Evolutionary conservation across 2,329 filamentous ascomycete genomes (phyloP).

Genomic region (Botrytis byssoidea): DNA sequence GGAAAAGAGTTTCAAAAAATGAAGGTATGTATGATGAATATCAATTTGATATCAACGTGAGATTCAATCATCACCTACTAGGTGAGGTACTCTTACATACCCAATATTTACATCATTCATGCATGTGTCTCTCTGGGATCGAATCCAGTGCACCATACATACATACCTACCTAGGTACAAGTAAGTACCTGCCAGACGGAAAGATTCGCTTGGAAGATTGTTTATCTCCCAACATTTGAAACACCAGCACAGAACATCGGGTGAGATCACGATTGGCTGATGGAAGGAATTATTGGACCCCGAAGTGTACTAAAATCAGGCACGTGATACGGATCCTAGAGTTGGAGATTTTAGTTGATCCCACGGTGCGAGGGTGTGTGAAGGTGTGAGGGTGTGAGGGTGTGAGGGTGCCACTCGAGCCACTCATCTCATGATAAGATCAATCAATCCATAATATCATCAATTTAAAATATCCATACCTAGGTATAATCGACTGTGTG

Average conservation of each 20-base stretch:
- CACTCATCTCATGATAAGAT: slow-evolving; percentile 2
- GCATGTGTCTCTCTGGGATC: neutral
- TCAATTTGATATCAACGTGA: neutral
- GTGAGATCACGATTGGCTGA: neutral
- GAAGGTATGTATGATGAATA: neutral
- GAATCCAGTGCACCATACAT: neutral
- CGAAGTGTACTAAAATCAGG: neutral
- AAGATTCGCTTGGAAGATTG: slow-evolving; percentile 8
- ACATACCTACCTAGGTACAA: no score
- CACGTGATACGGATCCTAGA: slow-evolving; percentile 1
- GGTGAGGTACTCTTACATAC: neutral
- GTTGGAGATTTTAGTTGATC: neutral
- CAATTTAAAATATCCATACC: neutral
- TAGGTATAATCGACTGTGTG: neutral
- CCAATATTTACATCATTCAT: no score
- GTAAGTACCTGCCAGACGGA: neutral
- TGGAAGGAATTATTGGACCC: neutral
- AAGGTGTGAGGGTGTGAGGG: neutral
- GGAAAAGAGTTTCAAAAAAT: neutral
- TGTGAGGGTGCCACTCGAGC: neutral
- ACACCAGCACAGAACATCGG: slow-evolving; percentile 14
- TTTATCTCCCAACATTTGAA: slow-evolving; percentile 4
- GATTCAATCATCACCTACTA: neutral
- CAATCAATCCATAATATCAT: no score
- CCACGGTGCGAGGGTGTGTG: neutral